These are phyloP conservation scores for Pseudocercospora eumusae DNA, from an alignment of 2,329 filamentous ascomycete species.

Conservation along the genomic window DNA sequence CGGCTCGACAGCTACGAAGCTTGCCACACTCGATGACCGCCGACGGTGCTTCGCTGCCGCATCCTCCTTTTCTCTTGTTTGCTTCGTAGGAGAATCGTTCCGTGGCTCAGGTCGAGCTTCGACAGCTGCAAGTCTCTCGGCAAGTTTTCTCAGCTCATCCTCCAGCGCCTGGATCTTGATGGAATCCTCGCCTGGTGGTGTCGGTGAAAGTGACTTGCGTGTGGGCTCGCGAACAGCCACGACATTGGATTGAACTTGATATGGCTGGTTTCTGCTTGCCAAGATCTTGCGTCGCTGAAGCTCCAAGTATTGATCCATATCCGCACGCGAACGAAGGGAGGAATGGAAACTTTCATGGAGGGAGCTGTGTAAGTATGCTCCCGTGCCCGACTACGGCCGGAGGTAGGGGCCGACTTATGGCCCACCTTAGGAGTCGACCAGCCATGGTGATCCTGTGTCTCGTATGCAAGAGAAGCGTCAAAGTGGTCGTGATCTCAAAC, in stretches of 20 bases:
- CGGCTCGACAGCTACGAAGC: constrained; percentile 17
- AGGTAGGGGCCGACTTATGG: constrained; percentile 12
- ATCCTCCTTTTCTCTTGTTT: constrained; percentile 11
- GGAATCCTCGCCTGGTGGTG: constrained; percentile 2
- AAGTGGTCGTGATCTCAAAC: constrained; percentile 4
- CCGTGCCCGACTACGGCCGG: neutral
- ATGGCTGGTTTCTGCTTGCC: constrained; percentile 11
- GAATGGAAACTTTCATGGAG: constrained; percentile 10
- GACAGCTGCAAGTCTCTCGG: constrained; percentile 17
- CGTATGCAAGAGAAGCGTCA: neutral
- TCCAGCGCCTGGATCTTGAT: constrained; percentile 13
- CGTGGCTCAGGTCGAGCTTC: constrained; percentile 11
- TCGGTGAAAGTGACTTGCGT: constrained; percentile 1
- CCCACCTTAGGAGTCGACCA: neutral
- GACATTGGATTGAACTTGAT: constrained; percentile 12
- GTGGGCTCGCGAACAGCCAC: constrained; percentile 22
- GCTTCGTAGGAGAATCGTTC: neutral
- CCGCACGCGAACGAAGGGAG: neutral
- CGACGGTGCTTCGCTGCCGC: constrained; percentile 11
- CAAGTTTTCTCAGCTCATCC: constrained; percentile 19
- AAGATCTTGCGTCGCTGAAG: constrained; percentile 21
- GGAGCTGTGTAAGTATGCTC: neutral
- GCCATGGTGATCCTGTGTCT: constrained; percentile 7
- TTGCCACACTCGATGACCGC: constrained; percentile 17
- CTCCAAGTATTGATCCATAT: constrained; percentile 23